phyloP scores from a whole-genome alignment of 2,329 filamentous ascomycete genomes.

The Aspergillus calidoustus region DNA sequence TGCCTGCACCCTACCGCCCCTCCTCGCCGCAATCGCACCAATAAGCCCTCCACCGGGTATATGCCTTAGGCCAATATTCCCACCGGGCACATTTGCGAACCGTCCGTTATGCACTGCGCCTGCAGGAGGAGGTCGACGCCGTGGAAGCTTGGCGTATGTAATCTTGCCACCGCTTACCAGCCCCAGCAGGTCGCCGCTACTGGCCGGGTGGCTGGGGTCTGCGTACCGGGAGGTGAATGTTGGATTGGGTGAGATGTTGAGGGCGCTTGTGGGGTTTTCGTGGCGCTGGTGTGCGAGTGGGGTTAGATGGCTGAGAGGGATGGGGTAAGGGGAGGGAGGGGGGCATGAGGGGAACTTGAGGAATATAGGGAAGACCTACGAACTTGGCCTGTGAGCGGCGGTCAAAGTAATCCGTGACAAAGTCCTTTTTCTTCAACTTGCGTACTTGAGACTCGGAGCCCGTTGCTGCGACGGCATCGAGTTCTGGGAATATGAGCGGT shows the following conservation, averaged over 20 bases:
- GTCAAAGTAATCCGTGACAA: conserved; percentile 57
- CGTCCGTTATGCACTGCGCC: not conserved
- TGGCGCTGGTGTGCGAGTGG: conserved; percentile 24
- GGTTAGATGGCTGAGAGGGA: not conserved
- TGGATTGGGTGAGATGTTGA: conserved; percentile 38
- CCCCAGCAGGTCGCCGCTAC: conserved; percentile 53
- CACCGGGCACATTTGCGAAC: not conserved
- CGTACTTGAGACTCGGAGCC: conserved; percentile 10
- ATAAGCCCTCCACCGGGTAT: not conserved
- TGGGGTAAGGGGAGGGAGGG: not conserved
- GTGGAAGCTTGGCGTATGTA: conserved; percentile 12
- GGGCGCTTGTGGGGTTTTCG: conserved; percentile 47
- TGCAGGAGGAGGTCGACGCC: too few relatives aligned
- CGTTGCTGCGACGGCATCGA: conserved; percentile 37
- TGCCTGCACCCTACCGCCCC: not conserved
- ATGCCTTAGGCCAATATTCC: not conserved
- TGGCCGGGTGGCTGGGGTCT: conserved; percentile 58
- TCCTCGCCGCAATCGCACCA: not conserved
- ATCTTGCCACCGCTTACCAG: conserved; percentile 54
- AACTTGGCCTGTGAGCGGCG: conserved; percentile 54
- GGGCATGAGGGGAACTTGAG: not conserved
- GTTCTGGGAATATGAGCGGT: conserved; percentile 54
- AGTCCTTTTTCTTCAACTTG: conserved; percentile 24
- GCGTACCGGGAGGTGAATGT: conserved; percentile 54
- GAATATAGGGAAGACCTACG: conserved; percentile 31